Conservation (phyloP, 1,139 yeast genomes). For the Protomyces arabidopsidicola region DNA sequence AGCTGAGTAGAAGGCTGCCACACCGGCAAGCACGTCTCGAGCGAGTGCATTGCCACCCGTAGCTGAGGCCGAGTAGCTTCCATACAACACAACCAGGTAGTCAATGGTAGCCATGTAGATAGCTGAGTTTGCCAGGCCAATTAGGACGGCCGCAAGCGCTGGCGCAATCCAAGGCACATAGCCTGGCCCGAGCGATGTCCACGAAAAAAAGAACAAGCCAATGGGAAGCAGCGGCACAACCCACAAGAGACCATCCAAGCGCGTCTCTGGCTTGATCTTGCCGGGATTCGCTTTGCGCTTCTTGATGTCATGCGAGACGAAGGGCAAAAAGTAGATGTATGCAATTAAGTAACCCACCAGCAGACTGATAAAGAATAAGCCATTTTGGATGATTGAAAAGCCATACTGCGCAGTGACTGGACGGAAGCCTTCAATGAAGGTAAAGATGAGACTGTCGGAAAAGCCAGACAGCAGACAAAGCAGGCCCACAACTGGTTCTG, state of each 20-base stretch:
- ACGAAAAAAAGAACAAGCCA: slow-evolving; percentile 44
- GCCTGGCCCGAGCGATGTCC: slow-evolving; percentile 44
- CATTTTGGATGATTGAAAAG: slow-evolving; percentile 39
- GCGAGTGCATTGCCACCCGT: slow-evolving; percentile 47
- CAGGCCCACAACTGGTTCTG: slow-evolving; percentile 44
- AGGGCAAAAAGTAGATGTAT: slow-evolving; percentile 37
- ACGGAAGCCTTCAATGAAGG: slow-evolving; percentile 43
- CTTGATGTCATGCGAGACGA: slow-evolving; percentile 36
- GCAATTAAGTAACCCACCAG: slow-evolving; percentile 43
- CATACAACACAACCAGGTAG: slow-evolving; percentile 45
- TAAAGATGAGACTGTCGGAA: slow-evolving; percentile 44
- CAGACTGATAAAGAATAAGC: slow-evolving; percentile 41
- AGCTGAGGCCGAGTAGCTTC: slow-evolving; percentile 45
- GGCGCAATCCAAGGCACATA: slow-evolving; percentile 42
- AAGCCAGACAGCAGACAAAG: slow-evolving; percentile 44
- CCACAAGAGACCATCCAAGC: slow-evolving; percentile 27
- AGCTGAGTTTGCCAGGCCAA: slow-evolving; percentile 43
- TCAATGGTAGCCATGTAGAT: slow-evolving; percentile 45
- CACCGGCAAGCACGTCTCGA: slow-evolving; percentile 44
- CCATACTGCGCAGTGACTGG: slow-evolving; percentile 38
- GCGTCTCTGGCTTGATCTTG: slow-evolving; percentile 21
- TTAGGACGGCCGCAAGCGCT: slow-evolving; percentile 41
- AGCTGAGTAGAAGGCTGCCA: slow-evolving; percentile 43
- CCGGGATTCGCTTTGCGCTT: slow-evolving; percentile 9
- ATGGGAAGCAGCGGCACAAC: slow-evolving; percentile 42